These are phyloP conservation scores for Colletotrichum acutatum DNA, from an alignment of 2,329 filamentous ascomycete genomes.

Conservation along the genomic window DNA sequence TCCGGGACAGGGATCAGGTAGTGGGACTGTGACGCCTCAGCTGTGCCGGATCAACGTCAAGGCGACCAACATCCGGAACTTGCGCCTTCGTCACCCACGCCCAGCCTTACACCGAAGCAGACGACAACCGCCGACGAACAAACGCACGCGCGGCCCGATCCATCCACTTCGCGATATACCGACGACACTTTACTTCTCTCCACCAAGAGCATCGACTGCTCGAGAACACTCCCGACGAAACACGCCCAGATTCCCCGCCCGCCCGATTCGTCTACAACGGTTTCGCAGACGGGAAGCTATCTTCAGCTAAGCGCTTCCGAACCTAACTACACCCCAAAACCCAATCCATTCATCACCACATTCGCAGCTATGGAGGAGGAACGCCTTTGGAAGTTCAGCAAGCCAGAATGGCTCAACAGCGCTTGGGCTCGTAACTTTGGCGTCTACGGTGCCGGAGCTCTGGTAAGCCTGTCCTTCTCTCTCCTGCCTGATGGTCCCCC, in stretches of 20 bases:
- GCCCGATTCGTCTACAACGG: constrained; percentile 23
- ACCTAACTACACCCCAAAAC: neutral
- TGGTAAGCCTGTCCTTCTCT: constrained; percentile 59
- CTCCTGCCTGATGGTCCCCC: neutral
- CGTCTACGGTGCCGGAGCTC: constrained; percentile 70
- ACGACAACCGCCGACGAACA: constrained; percentile 8
- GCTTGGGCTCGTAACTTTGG: constrained; percentile 72
- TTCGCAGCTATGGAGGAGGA: constrained; percentile 67
- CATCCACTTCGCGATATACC: neutral
- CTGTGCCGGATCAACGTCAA: constrained; percentile 35
- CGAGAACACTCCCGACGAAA: neutral
- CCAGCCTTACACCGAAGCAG: constrained; percentile 11
- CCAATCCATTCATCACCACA: constrained; percentile 1
- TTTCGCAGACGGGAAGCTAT: constrained; percentile 5
- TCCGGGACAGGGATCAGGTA: constrained; percentile 15
- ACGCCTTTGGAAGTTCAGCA: constrained; percentile 74
- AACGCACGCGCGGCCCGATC: neutral
- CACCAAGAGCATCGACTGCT: neutral
- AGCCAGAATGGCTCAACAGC: constrained; percentile 75
- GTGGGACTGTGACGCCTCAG: constrained; percentile 34
- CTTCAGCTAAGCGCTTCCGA: neutral
- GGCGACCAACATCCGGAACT: constrained; percentile 17
- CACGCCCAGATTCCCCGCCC: neutral
- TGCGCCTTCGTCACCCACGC: neutral
- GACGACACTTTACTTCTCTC: too few species aligned